Percentiles rank a stretch among this genome's conserved stretches.
Evolutionary conservation across 371 early-diverging fungal species (phyloP).

Genomic region (Haplosporangium sp.): DNA sequence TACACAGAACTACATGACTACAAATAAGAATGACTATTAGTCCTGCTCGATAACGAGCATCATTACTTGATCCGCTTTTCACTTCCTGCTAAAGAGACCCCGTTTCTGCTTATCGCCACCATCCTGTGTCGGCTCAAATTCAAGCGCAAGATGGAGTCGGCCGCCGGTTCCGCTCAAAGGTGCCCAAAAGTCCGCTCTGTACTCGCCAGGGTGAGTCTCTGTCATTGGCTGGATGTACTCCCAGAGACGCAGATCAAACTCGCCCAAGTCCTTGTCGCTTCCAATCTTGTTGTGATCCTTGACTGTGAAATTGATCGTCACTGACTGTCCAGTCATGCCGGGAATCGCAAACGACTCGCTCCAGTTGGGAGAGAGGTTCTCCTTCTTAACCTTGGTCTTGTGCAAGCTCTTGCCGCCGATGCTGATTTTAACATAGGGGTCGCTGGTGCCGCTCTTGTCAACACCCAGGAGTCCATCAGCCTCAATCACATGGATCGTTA

Average conservation of each 20-base stretch:
- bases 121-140: conserved; percentile 27
- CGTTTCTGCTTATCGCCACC: conserved; percentile 17
- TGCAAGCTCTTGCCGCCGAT: conserved; percentile 61
- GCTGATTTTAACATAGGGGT: conserved; percentile 62
- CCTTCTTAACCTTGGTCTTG: conserved; percentile 82
- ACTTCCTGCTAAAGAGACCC: conserved; percentile 35
- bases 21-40: background rate
- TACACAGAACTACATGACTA: background rate
- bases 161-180: conserved; percentile 37
- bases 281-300: conserved; percentile 77
- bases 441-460: conserved; percentile 68
- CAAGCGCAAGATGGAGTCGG: conserved; percentile 27
- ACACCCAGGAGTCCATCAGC: conserved; percentile 69
- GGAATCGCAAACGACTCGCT: conserved; percentile 64
- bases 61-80: conserved; percentile 1
- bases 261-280: conserved; percentile 69
- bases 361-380: conserved; percentile 80
- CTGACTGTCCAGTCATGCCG: conserved; percentile 55
- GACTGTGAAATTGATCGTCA: conserved; percentile 62
- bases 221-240: conserved; percentile 57
- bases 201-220: conserved; percentile 37
- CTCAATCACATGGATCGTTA: conserved; percentile 61
- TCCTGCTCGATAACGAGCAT: background rate
- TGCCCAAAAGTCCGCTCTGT: conserved; percentile 47
- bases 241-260: conserved; percentile 63